Evolutionary conservation across 108 stramenopile genomes (phyloP), one percentile per base, ranked within the genome.

Genomic region (Cyclostephanos invisitatus): DNA sequence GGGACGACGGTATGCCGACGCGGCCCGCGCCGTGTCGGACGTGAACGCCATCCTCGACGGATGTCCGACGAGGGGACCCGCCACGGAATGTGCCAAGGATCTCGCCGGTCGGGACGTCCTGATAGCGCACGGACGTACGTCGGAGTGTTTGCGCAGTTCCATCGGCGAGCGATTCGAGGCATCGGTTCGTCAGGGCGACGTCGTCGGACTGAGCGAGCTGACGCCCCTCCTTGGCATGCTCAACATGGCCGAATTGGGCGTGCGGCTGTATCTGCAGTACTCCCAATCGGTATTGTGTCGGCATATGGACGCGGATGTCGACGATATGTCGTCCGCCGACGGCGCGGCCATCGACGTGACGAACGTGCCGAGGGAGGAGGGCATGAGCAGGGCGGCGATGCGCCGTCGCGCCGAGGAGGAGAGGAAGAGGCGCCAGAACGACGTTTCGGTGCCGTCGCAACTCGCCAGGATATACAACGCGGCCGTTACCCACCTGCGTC

Each of bases 401-500:
- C 20, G 78, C 17, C 57, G 62, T 32, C 54, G 74, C 28, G 56
- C 49, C 42, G 56, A 82, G 64, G 73, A 77, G 49, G 36, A 74
- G 72, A 61, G 77, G 63, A 24, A 62, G 55, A 0, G 36, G 27
- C 40, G 37, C 17, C 54, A 18, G n/a, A 62, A 67, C 75, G 42
- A 59, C n/a, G 57, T 24, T 61, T 44, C 77, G 32, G 79, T 85
- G 17, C 90, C 87, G 0, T 78, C 75, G 49, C 55, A 89, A 50
- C 36, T 95, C 76, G 94, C 90, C 29, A 61, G 68, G 55, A 87
- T 91, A 10, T 95, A 91, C 82, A 95, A 95, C 78, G 77, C 73
- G 10, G 90, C 91, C 44, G 89, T 89, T 5, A 87, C 87, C 8
- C 82, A 80, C 36, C 55, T 95, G 54, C 73, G 94, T 9, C 91